These are phyloP conservation scores for Microcyclospora pomicola DNA, from an alignment of 2,329 filamentous ascomycete species.

Conservation along the genomic window DNA sequence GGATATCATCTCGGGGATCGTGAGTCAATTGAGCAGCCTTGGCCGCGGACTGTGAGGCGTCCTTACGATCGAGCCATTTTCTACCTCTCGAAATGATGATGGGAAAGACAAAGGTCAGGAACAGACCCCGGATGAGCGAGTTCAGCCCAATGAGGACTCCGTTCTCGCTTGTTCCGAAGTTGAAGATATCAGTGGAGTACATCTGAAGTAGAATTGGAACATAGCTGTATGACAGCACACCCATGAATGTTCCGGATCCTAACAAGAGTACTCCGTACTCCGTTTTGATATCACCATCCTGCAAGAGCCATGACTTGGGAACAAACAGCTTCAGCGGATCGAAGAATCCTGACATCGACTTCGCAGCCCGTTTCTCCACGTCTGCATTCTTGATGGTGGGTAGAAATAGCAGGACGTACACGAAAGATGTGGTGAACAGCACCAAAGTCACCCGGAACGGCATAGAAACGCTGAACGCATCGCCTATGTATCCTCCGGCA, in stretches of 20 bases:
- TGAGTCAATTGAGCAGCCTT: neutral
- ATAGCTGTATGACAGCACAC: conserved; percentile 55
- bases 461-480: conserved; percentile 46
- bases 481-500: conserved; percentile 50
- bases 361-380: conserved; percentile 15
- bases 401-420: conserved; percentile 29
- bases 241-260: conserved; percentile 51
- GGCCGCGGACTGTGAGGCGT: neutral
- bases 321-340: conserved; percentile 49
- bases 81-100: conserved; percentile 30
- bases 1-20: neutral
- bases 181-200: conserved; percentile 33
- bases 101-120: conserved; percentile 32
- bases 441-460: conserved; percentile 52
- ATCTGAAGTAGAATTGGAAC: conserved; percentile 44
- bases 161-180: conserved; percentile 32
- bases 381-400: conserved; percentile 36
- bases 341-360: conserved; percentile 42
- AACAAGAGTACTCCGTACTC: conserved; percentile 52
- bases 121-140: conserved; percentile 30
- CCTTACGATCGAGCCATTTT: conserved; percentile 27
- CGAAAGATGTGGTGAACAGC: conserved; percentile 35
- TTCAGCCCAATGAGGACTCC: conserved; percentile 34
- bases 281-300: conserved; percentile 36
- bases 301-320: conserved; percentile 41